Base-by-base conservation (phyloP, 495 filamentous ascomycete species). In the Xylaria venustula region DNA sequence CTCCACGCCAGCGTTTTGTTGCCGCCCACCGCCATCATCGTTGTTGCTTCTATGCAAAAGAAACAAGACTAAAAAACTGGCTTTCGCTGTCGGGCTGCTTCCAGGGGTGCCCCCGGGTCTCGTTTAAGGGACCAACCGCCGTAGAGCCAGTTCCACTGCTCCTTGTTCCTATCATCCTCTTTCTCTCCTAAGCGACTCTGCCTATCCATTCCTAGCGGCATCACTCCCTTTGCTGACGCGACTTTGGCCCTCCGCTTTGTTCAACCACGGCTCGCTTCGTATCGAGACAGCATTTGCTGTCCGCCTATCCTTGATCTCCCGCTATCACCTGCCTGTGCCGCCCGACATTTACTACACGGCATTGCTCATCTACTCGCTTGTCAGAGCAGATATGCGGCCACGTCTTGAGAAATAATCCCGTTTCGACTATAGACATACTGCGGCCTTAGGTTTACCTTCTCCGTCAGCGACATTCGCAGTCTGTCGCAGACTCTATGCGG, bases 401-500 rank as follows among this genome's bases (percentile, higher is more conserved):
- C 54, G 42, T 44, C 19, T 32, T 40, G 32, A 19, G 62, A 51
- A 57, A 49, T 46, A 60, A 56, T 58, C 53, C 55, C 50, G 69
- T 55, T 58, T 58, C 61, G 62, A 47, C 47, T 49, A 52, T 51
- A 49, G 23, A 46, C 61, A 20, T 64, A 41, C 45, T 37, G 26
- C 59, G 59, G 37, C 45, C 52, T 57, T 57, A 56, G 42, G 44
- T 61, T 40, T 62, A 50, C 9, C 36, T 19, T 40, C n/a, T n/a
- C n/a, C n/a, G n/a, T 66, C 46, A 54, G 63, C 30, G 54, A 51
- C 15, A 48, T 61, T 52, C 23, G 20, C 7, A 34, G 17, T 42
- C 32, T 44, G 50, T 54, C 26, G 58, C 62, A 12, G 50, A 67
- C 69, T 72, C 54, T 74, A 70, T 72, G 72, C 78, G 76, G 78